phyloP scores from a whole-genome alignment of 2,329 filamentous ascomycete genomes.

The Alternaria metachromatica region DNA sequence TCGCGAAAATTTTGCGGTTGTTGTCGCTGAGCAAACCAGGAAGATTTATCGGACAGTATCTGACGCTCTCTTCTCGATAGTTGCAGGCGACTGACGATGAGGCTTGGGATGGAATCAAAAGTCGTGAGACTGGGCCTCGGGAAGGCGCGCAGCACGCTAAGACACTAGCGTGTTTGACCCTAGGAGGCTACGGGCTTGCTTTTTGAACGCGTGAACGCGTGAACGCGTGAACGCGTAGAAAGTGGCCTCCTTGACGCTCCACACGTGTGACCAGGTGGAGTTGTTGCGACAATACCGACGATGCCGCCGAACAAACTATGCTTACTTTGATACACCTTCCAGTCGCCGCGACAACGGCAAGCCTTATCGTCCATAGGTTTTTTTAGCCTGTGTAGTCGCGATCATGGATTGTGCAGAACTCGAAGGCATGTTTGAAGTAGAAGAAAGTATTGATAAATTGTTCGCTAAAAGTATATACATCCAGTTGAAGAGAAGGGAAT shows the following conservation, averaged over 20 bases:
- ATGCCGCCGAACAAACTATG: not conserved
- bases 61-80: not conserved
- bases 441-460: not conserved
- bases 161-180: not conserved
- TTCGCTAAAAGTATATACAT: not conserved
- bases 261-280: too few relatives aligned
- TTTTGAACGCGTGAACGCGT: not conserved
- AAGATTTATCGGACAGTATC: not conserved
- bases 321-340: not conserved
- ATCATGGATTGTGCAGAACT: not conserved
- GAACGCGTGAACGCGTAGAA: not conserved
- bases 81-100: not conserved
- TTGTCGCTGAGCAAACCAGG: not conserved
- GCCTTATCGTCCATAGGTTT: not conserved
- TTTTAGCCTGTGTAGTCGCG: not conserved
- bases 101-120: not conserved
- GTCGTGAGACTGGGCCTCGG: not conserved
- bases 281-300: not conserved
- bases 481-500: not conserved
- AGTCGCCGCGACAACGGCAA: not conserved
- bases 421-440: not conserved
- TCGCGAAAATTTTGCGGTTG: not conserved
- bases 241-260: too few relatives aligned
- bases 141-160: not conserved
- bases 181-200: too few relatives aligned